Evolutionary conservation across 2,329 filamentous ascomycete genomes (phyloP), one percentile per base, ranked within the genome.

Genomic region (Fusarium tuaranense): DNA sequence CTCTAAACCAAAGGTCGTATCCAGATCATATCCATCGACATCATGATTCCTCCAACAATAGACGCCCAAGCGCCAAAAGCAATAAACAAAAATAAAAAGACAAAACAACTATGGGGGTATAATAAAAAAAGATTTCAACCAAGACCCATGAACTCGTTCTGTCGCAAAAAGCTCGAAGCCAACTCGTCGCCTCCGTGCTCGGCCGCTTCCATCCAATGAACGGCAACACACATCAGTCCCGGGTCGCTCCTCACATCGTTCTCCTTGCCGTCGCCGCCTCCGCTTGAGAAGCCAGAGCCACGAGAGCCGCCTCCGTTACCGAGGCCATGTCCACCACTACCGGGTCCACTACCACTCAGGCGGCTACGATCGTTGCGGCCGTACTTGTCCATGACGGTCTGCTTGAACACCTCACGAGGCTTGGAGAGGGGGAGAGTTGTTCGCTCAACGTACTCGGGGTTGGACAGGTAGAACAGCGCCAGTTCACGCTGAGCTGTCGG

Each of bases 161-260:
- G 94, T 73, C 92, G 89, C 82, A 98, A 85, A 83, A 96, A 95
- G 81, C 92, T 93, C 80, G 91, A 92, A 22, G 96, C 96, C 76
- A 97, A 86, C 79, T 93, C 90, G 81, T 98, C 96, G 1, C 95
- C 95, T n/a, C 95, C 95, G 65, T 90, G 89, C 77, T 94, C 93
- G 41, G 94, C 95, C 75, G 94, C 88, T 84, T 96, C 94, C 95
- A 98, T 98, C 95, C 96, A 98, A 86, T 98, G 96, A 83, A 97
- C 92, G 12, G 96, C 96, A 67, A 98, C 91, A 79, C 95, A 98
- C 94, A 98, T 97, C 48, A 95, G 91, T 64, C 93, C 93, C 2
- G 94, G 94, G 81, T 98, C 95, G 69, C 92, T 95, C 75, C 94
- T 82, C 39, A 90, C 87, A 69, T 90, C 83, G 20, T 85, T 85